Evolutionary conservation across 805 yeast genomes (phyloP), one percentile per base, ranked within the genome.

Genomic region (Ogataea degrootiae): DNA sequence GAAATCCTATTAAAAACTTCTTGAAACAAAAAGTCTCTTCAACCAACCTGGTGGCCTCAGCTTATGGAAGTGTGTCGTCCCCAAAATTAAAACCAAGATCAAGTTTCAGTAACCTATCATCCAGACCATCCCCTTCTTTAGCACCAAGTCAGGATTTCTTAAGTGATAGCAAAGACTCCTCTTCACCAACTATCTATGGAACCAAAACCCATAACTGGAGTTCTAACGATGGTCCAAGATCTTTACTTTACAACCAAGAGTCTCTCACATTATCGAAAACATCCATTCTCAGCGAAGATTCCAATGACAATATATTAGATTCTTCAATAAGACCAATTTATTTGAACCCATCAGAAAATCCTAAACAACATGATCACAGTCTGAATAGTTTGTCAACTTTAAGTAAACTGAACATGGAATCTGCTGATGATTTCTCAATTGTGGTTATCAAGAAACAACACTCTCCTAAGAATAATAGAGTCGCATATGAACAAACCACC

Each of bases 201-300:
- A 64, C 66, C 3, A 58, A 56, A 41, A 54, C 61, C 1, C 67
- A 65, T 50, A 54, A 59, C 42, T 65, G 69, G 69, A 49, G 53
- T 37, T 43, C 57, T 3, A 45, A 51, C 37, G 56, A 55, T 38
- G 46, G 54, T 16, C 58, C 61, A 2, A 37, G 51, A 16, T 53
- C 59, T n/a, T 43, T 54, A 36, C n/a, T 44, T 19, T 44, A 45
- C 37, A 41, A 37, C 17, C 33, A 33, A 11, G 53, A 45, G 12
- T 9, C 31, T 26, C 31, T 26, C 31, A 26, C 31, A 9, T 26
- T 26, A 9, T 26, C 31, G 11, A 26, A 26, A 26, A 9, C 31
- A 26, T 26, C 31, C 11, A 11, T 9, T 3, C 31, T 26, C 31
- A 26, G 12, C 11, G 31, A 26, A 26, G 31, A 26, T 26, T 2